Percentiles rank a stretch among this genome's conserved stretches.
phyloP scores from a whole-genome alignment of 1,139 yeast species.

The Geotrichum australiense region DNA sequence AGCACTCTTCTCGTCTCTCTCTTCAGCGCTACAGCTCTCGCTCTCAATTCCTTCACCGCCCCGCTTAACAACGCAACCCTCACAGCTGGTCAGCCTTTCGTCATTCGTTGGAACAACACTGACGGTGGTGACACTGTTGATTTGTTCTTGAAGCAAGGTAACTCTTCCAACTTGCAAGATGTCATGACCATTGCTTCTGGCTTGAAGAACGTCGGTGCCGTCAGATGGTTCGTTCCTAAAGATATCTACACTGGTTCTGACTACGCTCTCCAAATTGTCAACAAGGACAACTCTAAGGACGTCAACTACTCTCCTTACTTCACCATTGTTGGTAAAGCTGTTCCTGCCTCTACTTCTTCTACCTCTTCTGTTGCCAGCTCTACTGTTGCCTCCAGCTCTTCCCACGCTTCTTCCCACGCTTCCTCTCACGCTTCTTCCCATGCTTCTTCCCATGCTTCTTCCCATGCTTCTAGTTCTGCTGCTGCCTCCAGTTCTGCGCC shows the following conservation, averaged over 20 bases:
- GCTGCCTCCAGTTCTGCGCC: conserved; percentile 10
- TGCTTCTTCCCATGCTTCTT: conserved; percentile 7
- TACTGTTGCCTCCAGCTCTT: conserved; percentile 14
- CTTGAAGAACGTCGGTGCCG: conserved; percentile 35
- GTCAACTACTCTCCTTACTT: conserved; percentile 36
- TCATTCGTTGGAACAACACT: conserved; percentile 34
- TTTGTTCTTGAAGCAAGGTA: conserved; percentile 32
- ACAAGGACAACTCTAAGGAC: conserved; percentile 26
- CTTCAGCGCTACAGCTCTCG: conserved; percentile 20
- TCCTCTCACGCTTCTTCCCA: background rate
- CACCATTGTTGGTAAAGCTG: conserved; percentile 25
- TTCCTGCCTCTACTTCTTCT: conserved; percentile 20
- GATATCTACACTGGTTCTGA: conserved; percentile 29
- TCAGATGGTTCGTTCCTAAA: conserved; percentile 35
- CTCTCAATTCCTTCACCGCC: conserved; percentile 30
- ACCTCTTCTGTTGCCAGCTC: conserved; percentile 18
- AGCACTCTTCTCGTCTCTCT: conserved; percentile 21
- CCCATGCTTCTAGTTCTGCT: conserved; percentile 11
- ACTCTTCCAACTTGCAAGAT: conserved; percentile 28
- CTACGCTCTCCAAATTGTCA: conserved; percentile 33
- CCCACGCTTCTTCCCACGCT: conserved; percentile 6
- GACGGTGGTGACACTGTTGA: conserved; percentile 32
- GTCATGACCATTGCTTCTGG: conserved; percentile 33
- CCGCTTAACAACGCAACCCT: conserved; percentile 30
- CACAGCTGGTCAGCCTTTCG: conserved; percentile 31